phyloP scores from a whole-genome alignment of 441 rosid genomes.

The Geranium incanum region DNA sequence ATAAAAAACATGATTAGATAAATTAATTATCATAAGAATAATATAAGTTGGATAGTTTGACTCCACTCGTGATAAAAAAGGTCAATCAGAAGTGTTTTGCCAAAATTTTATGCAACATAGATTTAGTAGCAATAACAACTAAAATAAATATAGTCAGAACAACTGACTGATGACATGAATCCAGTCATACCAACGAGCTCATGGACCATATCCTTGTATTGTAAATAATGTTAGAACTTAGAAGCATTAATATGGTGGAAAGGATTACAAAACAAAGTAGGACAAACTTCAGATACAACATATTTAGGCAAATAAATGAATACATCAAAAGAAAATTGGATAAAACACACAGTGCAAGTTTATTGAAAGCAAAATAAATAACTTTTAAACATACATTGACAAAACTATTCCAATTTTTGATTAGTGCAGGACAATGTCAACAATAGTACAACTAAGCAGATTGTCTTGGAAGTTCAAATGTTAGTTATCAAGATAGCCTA shows the following conservation, averaged over 20 bases:
- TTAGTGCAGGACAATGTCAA: neutral
- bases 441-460: neutral
- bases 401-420: neutral
- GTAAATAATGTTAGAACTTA: neutral
- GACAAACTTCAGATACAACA: neutral
- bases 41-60: neutral
- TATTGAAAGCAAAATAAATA: neutral
- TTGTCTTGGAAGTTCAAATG: neutral
- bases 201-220: neutral
- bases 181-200: neutral
- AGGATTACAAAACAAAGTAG: neutral
- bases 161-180: neutral
- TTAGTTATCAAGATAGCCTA: neutral
- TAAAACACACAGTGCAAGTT: neutral
- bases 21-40: conserved; percentile 4
- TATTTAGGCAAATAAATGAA: neutral
- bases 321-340: neutral
- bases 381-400: neutral
- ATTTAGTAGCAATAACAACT: neutral
- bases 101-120: neutral
- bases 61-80: neutral
- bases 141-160: neutral
- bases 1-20: neutral
- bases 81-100: neutral
- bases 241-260: neutral